Percentiles rank a stretch among this genome's conserved stretches.
Conservation (phyloP, 768 basidiomycete genomes). For the Leccinum barrowsii region DNA sequence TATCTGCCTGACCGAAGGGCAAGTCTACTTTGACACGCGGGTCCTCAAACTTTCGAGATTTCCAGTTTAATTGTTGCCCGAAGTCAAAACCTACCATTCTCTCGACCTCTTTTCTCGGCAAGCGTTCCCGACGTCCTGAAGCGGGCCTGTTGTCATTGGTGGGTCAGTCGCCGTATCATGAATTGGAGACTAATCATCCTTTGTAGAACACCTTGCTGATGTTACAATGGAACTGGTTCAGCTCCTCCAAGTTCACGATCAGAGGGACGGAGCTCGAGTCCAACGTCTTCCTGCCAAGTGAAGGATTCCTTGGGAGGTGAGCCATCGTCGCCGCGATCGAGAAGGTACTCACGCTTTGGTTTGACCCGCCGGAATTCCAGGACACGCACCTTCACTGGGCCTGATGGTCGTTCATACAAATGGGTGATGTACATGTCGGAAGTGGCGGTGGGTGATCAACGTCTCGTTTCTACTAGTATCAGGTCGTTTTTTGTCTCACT, state of each 20-base stretch:
- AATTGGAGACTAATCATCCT: too few relatives aligned
- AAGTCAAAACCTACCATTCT: too few relatives aligned
- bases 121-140: too few relatives aligned
- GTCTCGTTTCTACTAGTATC: not conserved
- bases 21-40: too few relatives aligned
- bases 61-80: too few relatives aligned
- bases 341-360: not conserved
- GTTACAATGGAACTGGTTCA: constrained; percentile 23
- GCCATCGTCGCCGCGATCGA: too few relatives aligned
- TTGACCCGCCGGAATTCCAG: not conserved
- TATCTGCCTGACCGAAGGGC: too few relatives aligned
- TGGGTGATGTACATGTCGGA: constrained; percentile 24
- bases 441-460: constrained; percentile 11
- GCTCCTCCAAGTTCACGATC: constrained; percentile 30
- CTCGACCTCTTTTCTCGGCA: too few relatives aligned
- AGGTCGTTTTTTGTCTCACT: not conserved
- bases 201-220: too few relatives aligned
- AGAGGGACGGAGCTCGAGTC: constrained; percentile 25
- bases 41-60: too few relatives aligned
- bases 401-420: constrained; percentile 30
- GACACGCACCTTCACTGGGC: constrained; percentile 30
- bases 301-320: constrained; percentile 19
- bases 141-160: too few relatives aligned
- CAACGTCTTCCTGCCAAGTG: constrained; percentile 19
- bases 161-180: too few relatives aligned